A percentile compares a stretch with the other conserved stretches of the same genome.
Evolutionary conservation across 164 flowering plant genomes (phyloP).

Genomic region (Vitis vinifera): DNA sequence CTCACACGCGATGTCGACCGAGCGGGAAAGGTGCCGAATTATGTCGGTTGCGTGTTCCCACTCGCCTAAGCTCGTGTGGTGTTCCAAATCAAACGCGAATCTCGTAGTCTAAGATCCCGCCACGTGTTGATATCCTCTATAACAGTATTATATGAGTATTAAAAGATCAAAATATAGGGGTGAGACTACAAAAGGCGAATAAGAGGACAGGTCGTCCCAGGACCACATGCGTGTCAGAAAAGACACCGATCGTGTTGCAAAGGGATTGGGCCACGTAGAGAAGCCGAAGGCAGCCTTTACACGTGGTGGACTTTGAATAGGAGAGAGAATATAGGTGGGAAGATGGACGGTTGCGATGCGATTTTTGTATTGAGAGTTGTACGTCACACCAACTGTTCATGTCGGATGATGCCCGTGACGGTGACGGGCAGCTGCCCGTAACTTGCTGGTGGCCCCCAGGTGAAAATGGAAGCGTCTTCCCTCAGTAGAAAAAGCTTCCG

Average conservation of each 20-base stretch:
- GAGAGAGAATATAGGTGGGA: conserved; percentile 7
- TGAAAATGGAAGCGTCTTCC: conserved; percentile 1
- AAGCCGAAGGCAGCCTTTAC: not conserved
- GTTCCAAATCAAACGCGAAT: not conserved
- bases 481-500: conserved; percentile 3
- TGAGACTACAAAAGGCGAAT: conserved; percentile 4
- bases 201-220: conserved; percentile 9
- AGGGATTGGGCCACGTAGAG: conserved; percentile 46
- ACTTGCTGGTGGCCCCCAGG: conserved; percentile 19
- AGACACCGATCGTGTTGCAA: conserved; percentile 23
- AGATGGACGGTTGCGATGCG: conserved; percentile 46
- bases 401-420: conserved; percentile 43
- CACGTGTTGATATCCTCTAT: conserved; percentile 19
- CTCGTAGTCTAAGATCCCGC: conserved; percentile 22
- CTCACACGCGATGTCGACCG: too few species aligned
- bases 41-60: not conserved
- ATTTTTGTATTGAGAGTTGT: conserved; percentile 15
- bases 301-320: conserved; percentile 27
- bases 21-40: too few species aligned
- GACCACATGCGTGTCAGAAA: conserved; percentile 84
- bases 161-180: not conserved
- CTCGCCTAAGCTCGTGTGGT: not conserved
- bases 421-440: conserved; percentile 50
- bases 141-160: conserved; percentile 2
- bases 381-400: conserved; percentile 50